phyloP scores from a whole-genome alignment of 2,329 filamentous ascomycete species.

The Chaetomiaceae sp. region DNA sequence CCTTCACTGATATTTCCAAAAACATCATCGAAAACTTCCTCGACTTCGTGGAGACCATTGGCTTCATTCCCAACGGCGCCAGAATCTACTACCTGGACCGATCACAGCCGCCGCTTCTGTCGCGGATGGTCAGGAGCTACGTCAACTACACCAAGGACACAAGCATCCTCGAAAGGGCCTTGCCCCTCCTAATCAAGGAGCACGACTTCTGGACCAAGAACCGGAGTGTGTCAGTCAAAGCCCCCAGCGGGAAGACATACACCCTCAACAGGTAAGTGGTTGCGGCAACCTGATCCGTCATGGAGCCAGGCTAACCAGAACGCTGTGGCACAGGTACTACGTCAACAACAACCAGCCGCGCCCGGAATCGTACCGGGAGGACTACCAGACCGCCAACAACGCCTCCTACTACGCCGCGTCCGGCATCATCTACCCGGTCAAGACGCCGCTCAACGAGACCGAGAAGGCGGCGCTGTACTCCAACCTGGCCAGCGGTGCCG shows the following conservation, averaged over 20 bases:
- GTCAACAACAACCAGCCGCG: conserved; percentile 60
- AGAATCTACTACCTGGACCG: conserved; percentile 62
- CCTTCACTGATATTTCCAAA: conserved; percentile 55
- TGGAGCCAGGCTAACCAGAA: neutral
- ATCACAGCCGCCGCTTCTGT: conserved; percentile 59
- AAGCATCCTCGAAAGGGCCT: conserved; percentile 50
- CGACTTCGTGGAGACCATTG: conserved; percentile 57
- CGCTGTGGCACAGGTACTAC: conserved; percentile 38
- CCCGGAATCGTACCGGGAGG: conserved; percentile 61
- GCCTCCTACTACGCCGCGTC: conserved; percentile 53
- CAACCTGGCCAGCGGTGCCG: conserved; percentile 59
- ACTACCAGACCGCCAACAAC: conserved; percentile 61
- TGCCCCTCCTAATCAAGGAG: conserved; percentile 58
- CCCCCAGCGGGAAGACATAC: conserved; percentile 41
- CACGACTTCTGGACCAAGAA: conserved; percentile 58
- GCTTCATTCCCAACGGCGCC: conserved; percentile 64
- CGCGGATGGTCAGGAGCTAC: conserved; percentile 61
- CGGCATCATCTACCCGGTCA: conserved; percentile 53
- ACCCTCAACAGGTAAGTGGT: conserved; percentile 47
- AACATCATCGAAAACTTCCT: conserved; percentile 67
- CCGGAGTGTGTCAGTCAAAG: conserved; percentile 48
- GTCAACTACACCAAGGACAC: conserved; percentile 60
- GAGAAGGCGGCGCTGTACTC: conserved; percentile 50
- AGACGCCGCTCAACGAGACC: conserved; percentile 42
- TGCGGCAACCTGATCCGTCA: neutral